These are phyloP conservation scores for Lolium perenne DNA, from an alignment of 176 grass and related monocot species.

Conservation along the genomic window DNA sequence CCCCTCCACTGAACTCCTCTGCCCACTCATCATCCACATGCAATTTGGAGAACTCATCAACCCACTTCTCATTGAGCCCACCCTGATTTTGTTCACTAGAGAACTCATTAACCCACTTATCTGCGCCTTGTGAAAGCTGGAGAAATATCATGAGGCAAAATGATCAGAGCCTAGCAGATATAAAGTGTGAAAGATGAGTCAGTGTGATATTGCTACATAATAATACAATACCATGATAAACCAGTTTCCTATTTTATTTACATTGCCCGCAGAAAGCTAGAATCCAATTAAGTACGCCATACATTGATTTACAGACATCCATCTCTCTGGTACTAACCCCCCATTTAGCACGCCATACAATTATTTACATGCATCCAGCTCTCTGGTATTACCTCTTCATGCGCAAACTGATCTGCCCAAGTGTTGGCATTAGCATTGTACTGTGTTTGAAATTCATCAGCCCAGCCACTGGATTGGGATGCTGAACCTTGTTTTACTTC, in stretches of 20 bases:
- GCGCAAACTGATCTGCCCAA: conserved; percentile 93
- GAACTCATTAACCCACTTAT: conserved; percentile 85
- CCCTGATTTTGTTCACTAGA: conserved; percentile 72
- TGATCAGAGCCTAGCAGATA: conserved; percentile 34
- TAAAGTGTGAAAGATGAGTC: neutral
- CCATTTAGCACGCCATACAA: conserved; percentile 24
- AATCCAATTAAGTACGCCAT: neutral
- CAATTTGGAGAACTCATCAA: conserved; percentile 96
- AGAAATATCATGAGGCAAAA: conserved; percentile 43
- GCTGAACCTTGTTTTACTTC: conserved; percentile 89
- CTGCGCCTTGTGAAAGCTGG: conserved; percentile 76
- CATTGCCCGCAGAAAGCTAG: conserved; percentile 25
- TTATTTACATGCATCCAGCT: conserved; percentile 32
- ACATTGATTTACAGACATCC: conserved; percentile 24
- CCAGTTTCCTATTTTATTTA: conserved; percentile 9
- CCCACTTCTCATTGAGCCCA: conserved; percentile 75
- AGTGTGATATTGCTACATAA: conserved; percentile 26
- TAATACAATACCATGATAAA: conserved; percentile 26
- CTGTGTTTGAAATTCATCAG: conserved; percentile 91
- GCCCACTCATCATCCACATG: conserved; percentile 79
- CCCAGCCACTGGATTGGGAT: conserved; percentile 78
- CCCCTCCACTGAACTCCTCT: conserved; percentile 79
- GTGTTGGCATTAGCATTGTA: conserved; percentile 77
- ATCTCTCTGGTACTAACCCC: conserved; percentile 26
- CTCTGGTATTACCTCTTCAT: conserved; percentile 73